Base-by-base conservation (phyloP, 1,284 basidiomycete species). In the Filobasidium uniguttulatum region DNA sequence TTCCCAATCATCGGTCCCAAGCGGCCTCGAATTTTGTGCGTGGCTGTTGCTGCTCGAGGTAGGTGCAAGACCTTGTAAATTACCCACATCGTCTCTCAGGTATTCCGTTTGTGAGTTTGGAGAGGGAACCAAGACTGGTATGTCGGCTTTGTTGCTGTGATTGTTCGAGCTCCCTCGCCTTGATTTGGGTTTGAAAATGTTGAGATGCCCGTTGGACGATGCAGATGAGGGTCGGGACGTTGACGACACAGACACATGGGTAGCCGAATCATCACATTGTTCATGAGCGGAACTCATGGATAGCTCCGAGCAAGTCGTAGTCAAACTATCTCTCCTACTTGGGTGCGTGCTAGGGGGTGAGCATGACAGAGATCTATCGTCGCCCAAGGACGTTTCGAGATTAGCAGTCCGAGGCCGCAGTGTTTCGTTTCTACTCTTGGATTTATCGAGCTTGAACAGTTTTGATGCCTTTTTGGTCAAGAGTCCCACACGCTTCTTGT, bases 401-500 rank as follows among this genome's bases (percentile, higher is more conserved):
- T n/a, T n/a, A n/a, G n/a, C n/a, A n/a, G n/a, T n/a, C n/a, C n/a
- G n/a, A n/a, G 40, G 40, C 22, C 40, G 40, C 20, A 28, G n/a
- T 8, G 40, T 17, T 8, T 43, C 40, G 5, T 3, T n/a, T 14
- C 25, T 23, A 25, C 23, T 23, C 23, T 43, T 43, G 3, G 25
- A 19, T 8, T 41, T 38, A 38, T 38, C 36, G 19, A 10, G 12
- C 8, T 19, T 22, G 40, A 43, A 43, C 25, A 43, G 14, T 19
- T 43, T 43, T 19, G 40, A 43, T 15, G 40, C 40, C 26, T 43
- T 43, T 26, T 43, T 43, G n/a, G 14, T 26, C 23, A 43, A 19
- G 15, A 23, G 20, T 15, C 40, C 40, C 9, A 6, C 40, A 37
- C n/a, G 36, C 6, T 22, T 12, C 36, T 10, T 38, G 3, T 12